Evolutionary conservation across 345 rosid species (phyloP).

Genomic region (Eucalyptus pumila): DNA sequence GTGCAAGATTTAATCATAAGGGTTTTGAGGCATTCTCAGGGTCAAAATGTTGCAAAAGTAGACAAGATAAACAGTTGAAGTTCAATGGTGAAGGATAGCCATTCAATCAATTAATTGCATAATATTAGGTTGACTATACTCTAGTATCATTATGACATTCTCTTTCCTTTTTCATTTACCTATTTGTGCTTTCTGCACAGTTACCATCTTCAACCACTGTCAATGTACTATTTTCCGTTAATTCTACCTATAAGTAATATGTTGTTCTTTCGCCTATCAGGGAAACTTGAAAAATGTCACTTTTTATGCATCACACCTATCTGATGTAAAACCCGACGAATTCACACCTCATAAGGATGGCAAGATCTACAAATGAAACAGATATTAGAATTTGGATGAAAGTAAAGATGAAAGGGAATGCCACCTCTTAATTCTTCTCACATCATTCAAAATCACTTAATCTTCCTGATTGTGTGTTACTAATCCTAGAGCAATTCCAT

Average conservation of each 20-base stretch:
- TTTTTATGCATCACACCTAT: background rate
- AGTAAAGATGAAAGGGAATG: background rate
- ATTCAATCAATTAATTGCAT: background rate
- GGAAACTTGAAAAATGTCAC: background rate
- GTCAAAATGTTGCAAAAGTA: background rate
- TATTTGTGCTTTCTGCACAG: background rate
- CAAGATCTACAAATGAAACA: background rate
- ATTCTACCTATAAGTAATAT: background rate
- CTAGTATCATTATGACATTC: background rate
- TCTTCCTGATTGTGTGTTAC: background rate
- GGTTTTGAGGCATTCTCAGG: background rate
- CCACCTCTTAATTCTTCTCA: background rate
- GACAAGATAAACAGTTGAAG: background rate
- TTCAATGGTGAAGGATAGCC: background rate
- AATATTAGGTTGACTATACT: background rate
- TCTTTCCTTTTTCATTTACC: background rate
- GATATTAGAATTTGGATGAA: background rate
- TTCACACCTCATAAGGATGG: background rate
- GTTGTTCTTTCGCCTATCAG: background rate
- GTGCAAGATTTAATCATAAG: background rate
- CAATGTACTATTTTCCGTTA: background rate
- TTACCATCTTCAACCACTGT: background rate
- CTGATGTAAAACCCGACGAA: background rate
- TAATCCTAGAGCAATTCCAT: background rate
- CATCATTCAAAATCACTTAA: background rate